These are phyloP conservation scores for Magnaporthiopsis rhizophila DNA, from an alignment of 2,329 filamentous ascomycete genomes.

Conservation along the genomic window DNA sequence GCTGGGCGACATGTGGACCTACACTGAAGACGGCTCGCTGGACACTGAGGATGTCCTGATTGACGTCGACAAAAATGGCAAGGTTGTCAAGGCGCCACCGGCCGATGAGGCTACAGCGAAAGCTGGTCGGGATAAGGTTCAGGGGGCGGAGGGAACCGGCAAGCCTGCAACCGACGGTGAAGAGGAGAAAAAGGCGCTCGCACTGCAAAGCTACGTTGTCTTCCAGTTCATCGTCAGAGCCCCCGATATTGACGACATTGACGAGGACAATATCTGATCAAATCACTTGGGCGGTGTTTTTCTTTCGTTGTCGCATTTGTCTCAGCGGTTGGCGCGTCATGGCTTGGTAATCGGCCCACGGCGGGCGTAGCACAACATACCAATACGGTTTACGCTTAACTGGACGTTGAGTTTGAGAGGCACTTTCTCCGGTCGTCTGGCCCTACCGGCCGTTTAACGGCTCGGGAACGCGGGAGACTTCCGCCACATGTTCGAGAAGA, in stretches of 20 bases:
- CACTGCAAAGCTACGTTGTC: neutral
- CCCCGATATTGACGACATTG: neutral
- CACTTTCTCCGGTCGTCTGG: neutral
- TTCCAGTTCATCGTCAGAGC: slow-evolving; percentile 2
- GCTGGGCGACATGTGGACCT: slow-evolving; percentile 67
- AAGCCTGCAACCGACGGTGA: neutral
- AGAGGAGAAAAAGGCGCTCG: neutral
- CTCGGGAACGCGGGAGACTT: neutral
- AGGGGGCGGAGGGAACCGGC: neutral
- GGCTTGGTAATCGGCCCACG: too few relatives aligned
- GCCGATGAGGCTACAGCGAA: neutral
- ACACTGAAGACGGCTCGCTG: slow-evolving; percentile 62
- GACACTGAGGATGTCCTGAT: slow-evolving; percentile 48
- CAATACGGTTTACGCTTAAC: neutral
- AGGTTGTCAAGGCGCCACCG: slow-evolving; percentile 28
- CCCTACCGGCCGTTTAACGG: too few relatives aligned
- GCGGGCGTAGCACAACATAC: neutral
- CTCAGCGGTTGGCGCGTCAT: too few relatives aligned
- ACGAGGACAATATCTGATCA: slow-evolving; percentile 2
- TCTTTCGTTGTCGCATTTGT: neutral
- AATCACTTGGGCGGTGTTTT: neutral
- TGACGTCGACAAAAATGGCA: slow-evolving; percentile 42
- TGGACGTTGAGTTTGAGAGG: neutral
- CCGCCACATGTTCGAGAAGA: neutral
- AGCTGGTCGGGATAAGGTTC: neutral